phyloP scores from a whole-genome alignment of 169 alveolate species.

The Plasmodium adleri region DNA sequence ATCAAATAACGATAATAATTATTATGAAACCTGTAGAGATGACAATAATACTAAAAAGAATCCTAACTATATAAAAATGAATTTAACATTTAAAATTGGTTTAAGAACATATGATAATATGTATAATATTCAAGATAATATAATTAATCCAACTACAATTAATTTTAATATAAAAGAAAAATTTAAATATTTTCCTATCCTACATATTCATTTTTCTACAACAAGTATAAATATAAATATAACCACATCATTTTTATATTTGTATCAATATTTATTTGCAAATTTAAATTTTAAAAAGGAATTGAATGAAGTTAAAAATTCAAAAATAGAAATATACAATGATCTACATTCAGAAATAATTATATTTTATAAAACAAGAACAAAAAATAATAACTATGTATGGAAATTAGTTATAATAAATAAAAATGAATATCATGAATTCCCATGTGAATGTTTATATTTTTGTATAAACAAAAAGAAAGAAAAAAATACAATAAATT shows the following conservation, averaged over 20 bases:
- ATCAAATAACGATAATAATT: background rate
- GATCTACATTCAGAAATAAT: conserved; percentile 70
- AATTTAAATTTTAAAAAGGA: conserved; percentile 62
- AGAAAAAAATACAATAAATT: conserved; percentile 29
- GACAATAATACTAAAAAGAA: background rate
- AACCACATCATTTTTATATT: conserved; percentile 60
- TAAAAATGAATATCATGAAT: conserved; percentile 64
- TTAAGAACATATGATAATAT: conserved; percentile 73
- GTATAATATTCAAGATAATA: conserved; percentile 69
- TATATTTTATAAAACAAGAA: conserved; percentile 66
- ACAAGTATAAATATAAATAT: conserved; percentile 55
- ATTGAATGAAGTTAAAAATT: conserved; percentile 48
- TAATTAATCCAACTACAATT: conserved; percentile 54
- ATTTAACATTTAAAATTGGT: conserved; percentile 38
- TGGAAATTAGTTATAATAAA: conserved; percentile 59
- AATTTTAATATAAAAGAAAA: conserved; percentile 33
- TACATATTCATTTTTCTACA: conserved; percentile 34
- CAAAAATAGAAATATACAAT: conserved; percentile 62
- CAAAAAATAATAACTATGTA: conserved; percentile 54
- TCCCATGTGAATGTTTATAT: conserved; percentile 67
- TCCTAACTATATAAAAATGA: conserved; percentile 3
- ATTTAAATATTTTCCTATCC: conserved; percentile 43
- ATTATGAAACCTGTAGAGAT: background rate
- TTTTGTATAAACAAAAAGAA: conserved; percentile 67
- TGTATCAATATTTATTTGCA: conserved; percentile 34